A percentile compares a stretch with the other conserved stretches of the same genome.
These are phyloP conservation scores for Xerocomellus intermedius DNA, from an alignment of 768 basidiomycete genomes.

Conservation along the genomic window DNA sequence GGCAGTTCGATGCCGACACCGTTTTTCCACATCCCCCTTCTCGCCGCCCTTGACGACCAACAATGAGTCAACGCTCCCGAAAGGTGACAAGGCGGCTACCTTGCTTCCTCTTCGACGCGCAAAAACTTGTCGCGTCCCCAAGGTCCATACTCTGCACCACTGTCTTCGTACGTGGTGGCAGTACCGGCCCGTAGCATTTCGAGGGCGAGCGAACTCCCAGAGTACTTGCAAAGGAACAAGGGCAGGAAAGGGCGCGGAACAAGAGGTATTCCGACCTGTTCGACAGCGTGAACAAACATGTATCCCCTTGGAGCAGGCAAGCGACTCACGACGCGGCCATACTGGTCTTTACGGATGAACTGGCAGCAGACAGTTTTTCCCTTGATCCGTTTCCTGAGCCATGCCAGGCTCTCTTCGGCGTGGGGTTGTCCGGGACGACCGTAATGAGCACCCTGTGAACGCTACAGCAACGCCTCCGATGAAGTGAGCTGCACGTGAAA, in stretches of 20 bases:
- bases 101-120: slow-evolving; percentile 61
- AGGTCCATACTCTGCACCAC: slow-evolving; percentile 77
- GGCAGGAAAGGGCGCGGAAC: slow-evolving; percentile 55
- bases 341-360: slow-evolving; percentile 76
- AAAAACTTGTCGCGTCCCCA: slow-evolving; percentile 65
- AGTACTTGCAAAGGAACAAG: slow-evolving; percentile 36
- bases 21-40: slow-evolving; percentile 73
- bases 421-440: slow-evolving; percentile 78
- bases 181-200: slow-evolving; percentile 83
- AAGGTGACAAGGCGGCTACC: slow-evolving; percentile 37
- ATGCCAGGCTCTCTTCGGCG: slow-evolving; percentile 67
- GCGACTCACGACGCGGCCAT: slow-evolving; percentile 68
- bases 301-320: not conserved
- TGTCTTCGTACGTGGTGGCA: slow-evolving; percentile 72
- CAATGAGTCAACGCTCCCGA: not conserved
- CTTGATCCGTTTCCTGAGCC: slow-evolving; percentile 58
- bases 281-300: not conserved
- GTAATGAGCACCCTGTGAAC: slow-evolving; percentile 69
- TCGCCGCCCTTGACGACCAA: slow-evolving; percentile 44
- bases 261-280: slow-evolving; percentile 66
- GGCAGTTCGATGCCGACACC: slow-evolving; percentile 62
- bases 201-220: slow-evolving; percentile 50
- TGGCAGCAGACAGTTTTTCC: slow-evolving; percentile 70
- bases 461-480: not conserved
- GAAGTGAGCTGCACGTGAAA: not conserved